Percentiles rank a stretch among this genome's conserved stretches.
Conservation (phyloP, 2,329 filamentous ascomycete genomes). For the Colletotrichum cordylinicola region DNA sequence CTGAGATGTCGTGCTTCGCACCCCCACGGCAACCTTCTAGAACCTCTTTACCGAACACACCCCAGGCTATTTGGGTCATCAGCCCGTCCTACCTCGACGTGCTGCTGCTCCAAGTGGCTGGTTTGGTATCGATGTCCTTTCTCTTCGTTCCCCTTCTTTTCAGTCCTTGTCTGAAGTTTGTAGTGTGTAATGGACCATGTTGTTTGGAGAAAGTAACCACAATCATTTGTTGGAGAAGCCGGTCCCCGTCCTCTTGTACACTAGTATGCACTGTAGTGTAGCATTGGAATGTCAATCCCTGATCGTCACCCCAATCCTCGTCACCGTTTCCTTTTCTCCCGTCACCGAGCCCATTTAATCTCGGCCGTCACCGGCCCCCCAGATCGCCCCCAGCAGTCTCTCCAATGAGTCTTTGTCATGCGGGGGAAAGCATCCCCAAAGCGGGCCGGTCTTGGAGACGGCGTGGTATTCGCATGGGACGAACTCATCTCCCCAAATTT, state of each 20-base stretch:
- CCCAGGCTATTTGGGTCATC: background rate
- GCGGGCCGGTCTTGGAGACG: slow-evolving; percentile 1
- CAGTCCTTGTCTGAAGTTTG: background rate
- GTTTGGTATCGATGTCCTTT: background rate
- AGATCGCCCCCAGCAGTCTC: background rate
- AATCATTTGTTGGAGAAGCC: background rate
- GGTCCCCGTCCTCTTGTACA: background rate
- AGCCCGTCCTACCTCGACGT: background rate
- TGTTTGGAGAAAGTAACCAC: background rate
- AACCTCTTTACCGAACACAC: background rate
- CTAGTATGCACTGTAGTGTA: background rate
- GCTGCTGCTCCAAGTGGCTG: background rate
- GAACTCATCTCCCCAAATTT: slow-evolving; percentile 10
- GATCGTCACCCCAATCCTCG: background rate
- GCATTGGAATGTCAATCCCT: slow-evolving; percentile 2
- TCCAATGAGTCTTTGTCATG: background rate
- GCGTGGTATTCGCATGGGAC: slow-evolving; percentile 15
- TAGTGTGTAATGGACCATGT: background rate
- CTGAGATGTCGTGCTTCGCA: background rate
- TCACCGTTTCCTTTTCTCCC: background rate
- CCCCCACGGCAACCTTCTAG: background rate
- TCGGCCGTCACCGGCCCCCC: background rate
- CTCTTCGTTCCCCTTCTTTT: background rate
- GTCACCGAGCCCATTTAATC: background rate
- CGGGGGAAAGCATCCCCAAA: background rate